Conservation (phyloP, 139 green algal genomes). For the Pseudopediastrum boryanum region DNA sequence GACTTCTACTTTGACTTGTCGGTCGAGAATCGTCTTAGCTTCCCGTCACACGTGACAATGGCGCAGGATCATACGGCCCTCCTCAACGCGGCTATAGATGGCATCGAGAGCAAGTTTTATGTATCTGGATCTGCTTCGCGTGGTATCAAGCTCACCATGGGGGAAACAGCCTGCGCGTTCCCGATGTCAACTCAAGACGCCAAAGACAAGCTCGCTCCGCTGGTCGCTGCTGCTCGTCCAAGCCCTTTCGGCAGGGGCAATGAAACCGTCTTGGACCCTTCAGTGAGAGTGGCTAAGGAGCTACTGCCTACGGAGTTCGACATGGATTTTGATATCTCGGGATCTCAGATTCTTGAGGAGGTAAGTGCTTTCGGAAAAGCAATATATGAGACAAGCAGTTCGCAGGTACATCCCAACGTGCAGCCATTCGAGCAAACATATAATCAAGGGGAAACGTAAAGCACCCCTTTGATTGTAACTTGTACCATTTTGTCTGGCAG, state of each 20-base stretch:
- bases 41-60: neutral
- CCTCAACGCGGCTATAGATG: neutral
- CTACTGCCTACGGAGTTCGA: neutral
- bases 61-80: neutral
- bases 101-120: neutral
- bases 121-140: neutral
- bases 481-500: no score
- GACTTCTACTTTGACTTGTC: neutral
- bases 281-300: conserved; percentile 13
- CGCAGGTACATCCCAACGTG: no score
- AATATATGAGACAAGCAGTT: no score
- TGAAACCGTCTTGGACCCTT: neutral
- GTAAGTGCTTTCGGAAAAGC: neutral
- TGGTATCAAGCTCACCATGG: neutral
- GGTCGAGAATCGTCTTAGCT: neutral
- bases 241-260: neutral
- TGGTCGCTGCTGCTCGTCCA: neutral
- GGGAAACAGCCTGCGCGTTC: neutral
- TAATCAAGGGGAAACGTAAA: no score
- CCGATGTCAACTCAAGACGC: neutral
- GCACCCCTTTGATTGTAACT: no score
- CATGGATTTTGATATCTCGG: neutral
- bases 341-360: conserved; percentile 4
- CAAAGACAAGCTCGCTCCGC: neutral
- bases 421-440: no score